phyloP scores from a whole-genome alignment of 1,139 yeast species.

The Hyphopichia buzzinii region DNA sequence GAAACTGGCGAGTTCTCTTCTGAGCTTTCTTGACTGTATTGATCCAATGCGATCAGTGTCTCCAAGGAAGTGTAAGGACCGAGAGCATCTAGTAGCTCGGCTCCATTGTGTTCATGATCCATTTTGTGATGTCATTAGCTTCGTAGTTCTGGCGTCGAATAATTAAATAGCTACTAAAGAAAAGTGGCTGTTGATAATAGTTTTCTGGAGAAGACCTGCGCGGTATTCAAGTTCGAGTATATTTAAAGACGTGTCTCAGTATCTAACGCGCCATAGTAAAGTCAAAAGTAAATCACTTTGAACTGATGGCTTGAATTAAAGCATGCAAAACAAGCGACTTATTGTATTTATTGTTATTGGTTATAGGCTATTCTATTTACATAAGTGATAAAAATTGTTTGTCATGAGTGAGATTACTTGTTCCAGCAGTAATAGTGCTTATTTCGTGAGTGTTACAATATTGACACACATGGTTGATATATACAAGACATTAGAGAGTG shows the following conservation, averaged over 20 bases:
- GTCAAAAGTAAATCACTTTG: too few relatives aligned
- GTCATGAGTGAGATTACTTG: too few relatives aligned
- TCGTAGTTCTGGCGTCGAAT: not conserved
- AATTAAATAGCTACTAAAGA: not conserved
- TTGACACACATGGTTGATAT: too few relatives aligned
- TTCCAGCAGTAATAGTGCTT: too few relatives aligned
- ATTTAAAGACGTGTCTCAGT: not conserved
- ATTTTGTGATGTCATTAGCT: not conserved
- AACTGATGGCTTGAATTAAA: too few relatives aligned
- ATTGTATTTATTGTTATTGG: too few relatives aligned
- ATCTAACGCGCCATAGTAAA: too few relatives aligned
- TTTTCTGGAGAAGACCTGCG: not conserved
- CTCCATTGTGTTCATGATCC: not conserved
- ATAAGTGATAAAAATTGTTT: too few relatives aligned
- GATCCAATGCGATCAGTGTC: conserved; percentile 3
- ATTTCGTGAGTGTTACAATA: too few relatives aligned
- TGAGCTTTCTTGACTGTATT: conserved; percentile 4
- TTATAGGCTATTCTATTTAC: too few relatives aligned
- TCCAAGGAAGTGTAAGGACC: not conserved
- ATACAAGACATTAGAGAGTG: too few relatives aligned
- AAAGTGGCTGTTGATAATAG: not conserved
- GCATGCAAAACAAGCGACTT: too few relatives aligned
- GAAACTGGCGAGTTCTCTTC: conserved; percentile 3
- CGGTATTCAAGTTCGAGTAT: not conserved
- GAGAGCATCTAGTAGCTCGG: not conserved